phyloP scores from a whole-genome alignment of 2,329 filamentous ascomycete species.

The Neoscytalidium dimidiatum region DNA sequence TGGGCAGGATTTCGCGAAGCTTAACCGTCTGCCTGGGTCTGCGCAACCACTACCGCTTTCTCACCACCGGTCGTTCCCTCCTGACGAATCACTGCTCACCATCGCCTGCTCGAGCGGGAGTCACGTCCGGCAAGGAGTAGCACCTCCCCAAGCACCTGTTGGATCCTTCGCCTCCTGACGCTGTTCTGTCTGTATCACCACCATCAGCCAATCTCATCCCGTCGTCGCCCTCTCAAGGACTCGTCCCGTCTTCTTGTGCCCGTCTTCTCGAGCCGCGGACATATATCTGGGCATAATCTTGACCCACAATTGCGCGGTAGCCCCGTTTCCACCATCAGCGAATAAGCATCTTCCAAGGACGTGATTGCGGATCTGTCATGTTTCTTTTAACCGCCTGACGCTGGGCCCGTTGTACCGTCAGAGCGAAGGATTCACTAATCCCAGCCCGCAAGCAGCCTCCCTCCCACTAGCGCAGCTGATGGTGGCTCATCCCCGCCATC shows the following conservation, averaged over 20 bases:
- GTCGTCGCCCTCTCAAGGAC: background rate
- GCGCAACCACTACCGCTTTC: constrained; percentile 8
- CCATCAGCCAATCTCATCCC: constrained; percentile 1
- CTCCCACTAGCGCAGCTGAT: constrained; percentile 5
- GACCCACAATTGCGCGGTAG: background rate
- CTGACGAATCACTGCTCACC: constrained; percentile 17
- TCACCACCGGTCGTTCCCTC: background rate
- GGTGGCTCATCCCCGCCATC: background rate
- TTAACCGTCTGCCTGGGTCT: constrained; percentile 5
- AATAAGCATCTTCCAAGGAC: background rate
- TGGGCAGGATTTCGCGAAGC: constrained; percentile 15
- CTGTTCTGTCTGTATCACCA: constrained; percentile 5
- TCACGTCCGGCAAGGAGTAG: constrained; percentile 14
- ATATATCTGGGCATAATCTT: constrained; percentile 11
- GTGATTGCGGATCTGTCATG: background rate
- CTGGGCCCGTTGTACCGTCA: background rate
- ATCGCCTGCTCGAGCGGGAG: background rate
- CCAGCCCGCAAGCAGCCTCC: background rate
- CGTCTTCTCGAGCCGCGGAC: no score
- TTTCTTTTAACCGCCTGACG: background rate
- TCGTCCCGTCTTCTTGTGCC: background rate
- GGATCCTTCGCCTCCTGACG: background rate
- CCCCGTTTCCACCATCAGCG: background rate
- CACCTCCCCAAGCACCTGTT: background rate
- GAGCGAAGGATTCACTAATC: constrained; percentile 2